Evolutionary conservation across 805 yeast species (phyloP).

Genomic region (Cyberlindnera samutprakarnensis): DNA sequence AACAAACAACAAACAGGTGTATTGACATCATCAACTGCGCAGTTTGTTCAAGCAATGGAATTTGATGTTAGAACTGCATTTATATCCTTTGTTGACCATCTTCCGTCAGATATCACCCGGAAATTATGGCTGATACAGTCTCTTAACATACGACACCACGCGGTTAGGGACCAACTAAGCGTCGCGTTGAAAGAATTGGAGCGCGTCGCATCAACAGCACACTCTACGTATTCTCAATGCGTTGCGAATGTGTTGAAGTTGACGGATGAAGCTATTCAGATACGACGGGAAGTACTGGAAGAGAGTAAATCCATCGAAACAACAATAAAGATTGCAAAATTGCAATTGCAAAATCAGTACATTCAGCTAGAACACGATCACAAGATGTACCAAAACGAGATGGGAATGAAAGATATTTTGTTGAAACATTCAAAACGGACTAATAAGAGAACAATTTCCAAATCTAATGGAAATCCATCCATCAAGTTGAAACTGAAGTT

Average conservation of each 20-base stretch:
- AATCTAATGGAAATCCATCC: neutral
- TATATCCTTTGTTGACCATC: conserved; percentile 32
- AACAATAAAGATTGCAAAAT: conserved; percentile 17
- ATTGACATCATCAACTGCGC: neutral
- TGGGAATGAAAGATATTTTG: conserved; percentile 12
- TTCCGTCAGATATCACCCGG: conserved; percentile 36
- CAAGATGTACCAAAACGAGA: conserved; percentile 18
- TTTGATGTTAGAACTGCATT: conserved; percentile 32
- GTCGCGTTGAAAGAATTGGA: conserved; percentile 8
- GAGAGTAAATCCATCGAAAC: conserved; percentile 21
- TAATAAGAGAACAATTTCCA: conserved; percentile 16
- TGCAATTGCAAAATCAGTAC: conserved; percentile 16
- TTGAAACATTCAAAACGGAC: conserved; percentile 12
- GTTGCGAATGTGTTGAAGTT: conserved; percentile 1
- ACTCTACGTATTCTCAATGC: neutral
- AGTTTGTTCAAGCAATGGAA: conserved; percentile 4
- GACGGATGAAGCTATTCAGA: conserved; percentile 13
- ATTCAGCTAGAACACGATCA: conserved; percentile 21
- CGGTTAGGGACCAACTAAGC: conserved; percentile 12
- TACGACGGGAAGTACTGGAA: conserved; percentile 24
- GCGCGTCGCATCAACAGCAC: neutral
- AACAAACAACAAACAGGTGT: neutral
- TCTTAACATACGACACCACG: conserved; percentile 20
- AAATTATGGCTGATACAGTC: conserved; percentile 34
- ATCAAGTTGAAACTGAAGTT: conserved; percentile 2